Evolutionary conservation across 176 grass and related monocot genomes (phyloP).

Genomic region (Zea mays): DNA sequence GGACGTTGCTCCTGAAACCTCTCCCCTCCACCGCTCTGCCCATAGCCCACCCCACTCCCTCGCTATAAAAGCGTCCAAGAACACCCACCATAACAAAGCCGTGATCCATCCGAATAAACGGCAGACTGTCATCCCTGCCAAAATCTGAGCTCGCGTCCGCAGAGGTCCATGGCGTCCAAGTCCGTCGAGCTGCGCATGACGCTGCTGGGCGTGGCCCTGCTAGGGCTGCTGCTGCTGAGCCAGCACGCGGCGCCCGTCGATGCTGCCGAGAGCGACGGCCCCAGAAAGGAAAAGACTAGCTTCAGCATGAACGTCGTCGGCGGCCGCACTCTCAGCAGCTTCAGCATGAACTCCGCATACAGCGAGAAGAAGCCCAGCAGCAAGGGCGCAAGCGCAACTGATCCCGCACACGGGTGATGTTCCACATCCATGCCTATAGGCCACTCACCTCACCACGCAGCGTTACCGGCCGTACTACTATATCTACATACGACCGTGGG

Average conservation of each 20-base stretch:
- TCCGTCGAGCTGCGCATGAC: conserved; percentile 50
- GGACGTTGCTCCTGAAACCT: conserved; percentile 18
- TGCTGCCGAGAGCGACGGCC: neutral
- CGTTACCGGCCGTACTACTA: neutral
- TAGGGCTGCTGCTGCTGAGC: conserved; percentile 44
- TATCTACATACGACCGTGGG: neutral
- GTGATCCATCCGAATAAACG: conserved; percentile 29
- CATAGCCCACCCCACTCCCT: neutral
- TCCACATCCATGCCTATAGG: neutral
- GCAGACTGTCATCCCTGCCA: neutral
- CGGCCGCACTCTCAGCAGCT: conserved; percentile 33
- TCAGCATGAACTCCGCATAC: conserved; percentile 36
- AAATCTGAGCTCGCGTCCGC: neutral
- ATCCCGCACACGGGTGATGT: neutral
- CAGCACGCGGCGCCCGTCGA: conserved; percentile 34
- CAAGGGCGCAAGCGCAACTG: conserved; percentile 4
- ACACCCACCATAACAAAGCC: neutral
- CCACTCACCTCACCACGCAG: neutral
- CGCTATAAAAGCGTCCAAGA: conserved; percentile 38
- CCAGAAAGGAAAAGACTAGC: conserved; percentile 18
- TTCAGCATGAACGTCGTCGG: conserved; percentile 12
- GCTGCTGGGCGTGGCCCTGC: conserved; percentile 41
- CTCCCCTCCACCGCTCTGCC: conserved; percentile 19
- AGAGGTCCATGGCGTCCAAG: conserved; percentile 39
- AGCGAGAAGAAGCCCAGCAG: neutral